A percentile compares a stretch with the other conserved stretches of the same genome.
Conservation (phyloP, 352 stramenopile species). For the Globisporangium perplexum region DNA sequence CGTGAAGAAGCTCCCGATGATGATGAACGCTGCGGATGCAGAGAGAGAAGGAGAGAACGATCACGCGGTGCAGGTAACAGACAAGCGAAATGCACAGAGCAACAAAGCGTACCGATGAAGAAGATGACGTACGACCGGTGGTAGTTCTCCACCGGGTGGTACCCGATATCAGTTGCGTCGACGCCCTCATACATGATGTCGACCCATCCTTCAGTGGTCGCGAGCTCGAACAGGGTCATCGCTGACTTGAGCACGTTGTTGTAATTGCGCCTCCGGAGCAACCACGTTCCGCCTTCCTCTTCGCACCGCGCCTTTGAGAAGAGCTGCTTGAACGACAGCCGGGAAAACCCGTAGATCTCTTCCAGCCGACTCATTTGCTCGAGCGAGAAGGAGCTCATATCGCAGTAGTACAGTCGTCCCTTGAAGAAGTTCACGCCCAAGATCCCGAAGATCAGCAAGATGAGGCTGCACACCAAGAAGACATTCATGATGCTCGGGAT, state of each 20-base stretch:
- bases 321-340: constrained; percentile 33
- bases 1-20: constrained; percentile 84
- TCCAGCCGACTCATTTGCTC: constrained; percentile 18
- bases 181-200: constrained; percentile 76
- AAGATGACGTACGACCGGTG: constrained; percentile 61
- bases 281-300: constrained; percentile 21
- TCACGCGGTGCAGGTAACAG: neutral
- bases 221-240: constrained; percentile 79
- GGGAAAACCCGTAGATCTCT: constrained; percentile 29
- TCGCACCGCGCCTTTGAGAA: constrained; percentile 32
- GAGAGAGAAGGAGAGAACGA: neutral
- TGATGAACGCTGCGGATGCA: constrained; percentile 55
- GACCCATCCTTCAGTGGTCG: constrained; percentile 82
- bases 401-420: constrained; percentile 71
- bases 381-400: constrained; percentile 30
- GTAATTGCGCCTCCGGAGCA: constrained; percentile 38
- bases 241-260: constrained; percentile 58
- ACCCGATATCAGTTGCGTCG: constrained; percentile 56
- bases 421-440: constrained; percentile 75
- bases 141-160: constrained; percentile 69
- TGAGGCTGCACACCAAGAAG: constrained; percentile 80
- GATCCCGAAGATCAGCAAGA: constrained; percentile 86
- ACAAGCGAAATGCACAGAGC: neutral
- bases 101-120: constrained; percentile 46
- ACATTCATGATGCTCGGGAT: constrained; percentile 80